These are phyloP conservation scores for Excoecaria agallocha DNA, from an alignment of 345 rosid species.

Conservation along the genomic window DNA sequence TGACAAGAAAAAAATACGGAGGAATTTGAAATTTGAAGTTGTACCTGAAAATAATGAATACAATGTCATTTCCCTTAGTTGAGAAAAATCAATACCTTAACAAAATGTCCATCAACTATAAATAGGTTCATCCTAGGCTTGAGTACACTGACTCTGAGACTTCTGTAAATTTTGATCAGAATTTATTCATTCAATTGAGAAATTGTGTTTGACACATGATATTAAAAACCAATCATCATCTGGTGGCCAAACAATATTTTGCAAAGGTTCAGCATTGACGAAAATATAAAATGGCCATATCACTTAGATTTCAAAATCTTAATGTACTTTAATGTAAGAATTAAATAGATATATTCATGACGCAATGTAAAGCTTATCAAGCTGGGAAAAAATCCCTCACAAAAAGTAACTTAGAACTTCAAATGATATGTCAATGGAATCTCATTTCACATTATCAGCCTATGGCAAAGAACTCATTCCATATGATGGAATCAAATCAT, in stretches of 20 bases:
- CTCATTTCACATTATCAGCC: not conserved
- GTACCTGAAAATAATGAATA: conserved; percentile 64
- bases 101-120: not conserved
- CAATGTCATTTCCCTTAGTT: not conserved
- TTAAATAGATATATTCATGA: no score
- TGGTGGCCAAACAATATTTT: not conserved
- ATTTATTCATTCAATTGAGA: not conserved
- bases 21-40: conserved; percentile 90
- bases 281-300: not conserved
- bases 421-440: not conserved
- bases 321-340: no score
- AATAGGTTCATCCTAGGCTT: not conserved
- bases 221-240: not conserved
- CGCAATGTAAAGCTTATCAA: no score
- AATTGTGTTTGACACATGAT: no score
- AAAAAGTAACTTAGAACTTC: no score
- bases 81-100: not conserved
- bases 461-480: not conserved
- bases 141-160: not conserved
- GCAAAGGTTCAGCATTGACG: not conserved
- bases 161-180: not conserved
- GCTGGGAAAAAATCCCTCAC: no score
- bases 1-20: conserved; percentile 90
- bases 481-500: not conserved
- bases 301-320: not conserved